phyloP scores from a whole-genome alignment of 2,329 filamentous ascomycete genomes.

The Fusarium pseudonygamai region DNA sequence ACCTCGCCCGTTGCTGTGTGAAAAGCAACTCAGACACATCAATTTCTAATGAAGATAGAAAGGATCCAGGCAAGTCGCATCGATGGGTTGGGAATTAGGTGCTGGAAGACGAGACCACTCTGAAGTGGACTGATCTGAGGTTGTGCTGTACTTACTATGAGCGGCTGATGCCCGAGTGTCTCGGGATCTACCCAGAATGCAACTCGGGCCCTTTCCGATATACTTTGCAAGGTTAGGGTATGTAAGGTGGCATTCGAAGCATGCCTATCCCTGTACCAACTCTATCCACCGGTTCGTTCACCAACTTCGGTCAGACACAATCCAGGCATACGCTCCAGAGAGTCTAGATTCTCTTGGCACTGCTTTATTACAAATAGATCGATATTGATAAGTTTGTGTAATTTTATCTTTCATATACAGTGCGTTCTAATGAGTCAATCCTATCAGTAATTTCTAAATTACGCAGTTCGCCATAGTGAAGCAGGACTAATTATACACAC shows the following conservation, averaged over 20 bases:
- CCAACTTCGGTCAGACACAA: neutral
- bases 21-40: too few species aligned
- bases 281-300: neutral
- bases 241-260: neutral
- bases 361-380: neutral
- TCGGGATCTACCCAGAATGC: neutral
- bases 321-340: too few species aligned
- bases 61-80: neutral
- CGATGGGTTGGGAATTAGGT: neutral
- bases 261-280: neutral
- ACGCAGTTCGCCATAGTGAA: too few species aligned
- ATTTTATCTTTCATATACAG: too few species aligned
- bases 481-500: accelerated
- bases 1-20: accelerated
- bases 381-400: neutral
- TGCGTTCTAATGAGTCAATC: neutral
- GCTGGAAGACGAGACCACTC: neutral
- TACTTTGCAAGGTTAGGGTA: neutral
- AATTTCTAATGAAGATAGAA: neutral
- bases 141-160: neutral
- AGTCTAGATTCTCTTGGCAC: neutral
- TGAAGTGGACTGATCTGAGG: neutral
- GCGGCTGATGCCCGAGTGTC: neutral
- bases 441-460: neutral
- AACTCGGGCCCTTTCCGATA: neutral